Evolutionary conservation across 2,329 filamentous ascomycete genomes (phyloP), one percentile per base, ranked within the genome.

Genomic region (Claviceps cyperi): DNA sequence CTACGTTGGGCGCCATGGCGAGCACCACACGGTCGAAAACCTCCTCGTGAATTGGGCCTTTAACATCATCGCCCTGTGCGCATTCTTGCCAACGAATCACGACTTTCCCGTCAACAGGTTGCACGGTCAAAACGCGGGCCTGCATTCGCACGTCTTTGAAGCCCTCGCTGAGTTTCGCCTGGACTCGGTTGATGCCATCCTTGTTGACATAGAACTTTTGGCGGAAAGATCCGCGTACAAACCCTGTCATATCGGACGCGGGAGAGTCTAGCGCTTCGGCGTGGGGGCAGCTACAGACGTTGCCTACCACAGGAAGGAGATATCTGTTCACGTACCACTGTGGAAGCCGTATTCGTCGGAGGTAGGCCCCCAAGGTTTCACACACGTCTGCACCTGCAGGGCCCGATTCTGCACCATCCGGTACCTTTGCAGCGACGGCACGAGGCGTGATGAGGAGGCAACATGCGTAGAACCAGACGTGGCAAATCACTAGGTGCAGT

Each of bases 221-320:
- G 1, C 70, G 62, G 39, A 72, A 64, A 1, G 73, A 71, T 15
- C 60, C 60, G 43, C 64, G 66, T 56, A 75, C 74, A 58, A 78
- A 79, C 13, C 66, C 67, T 21, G 72, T 65, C 4, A 78, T 51
- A 49, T 80, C 76, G 43, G 65, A 69, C 1, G 76, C 77, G 0
- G 76, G 76, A 24, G 76, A 79, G 0, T 61, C 59, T 1, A 78
- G 61, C 2, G 79, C 59, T 32, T 69, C 66, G 2, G 66, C 61
- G 49, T 79, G 76, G 0, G 74, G 67, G 55, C 75, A 80, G 1
- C 76, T 80, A 4, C 71, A 70, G 6, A 79, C 73, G 51, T 70
- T 70, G 47, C 75, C 73, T 39, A 81, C 66, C 5, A 78, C 62
- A 0, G 77, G 77, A 0, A 80, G 61, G 7, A 81, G 58, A 55